A percentile compares a stretch with the other conserved stretches of the same genome.
phyloP scores from a whole-genome alignment of 345 rosid genomes.

The Durio zibethinus region DNA sequence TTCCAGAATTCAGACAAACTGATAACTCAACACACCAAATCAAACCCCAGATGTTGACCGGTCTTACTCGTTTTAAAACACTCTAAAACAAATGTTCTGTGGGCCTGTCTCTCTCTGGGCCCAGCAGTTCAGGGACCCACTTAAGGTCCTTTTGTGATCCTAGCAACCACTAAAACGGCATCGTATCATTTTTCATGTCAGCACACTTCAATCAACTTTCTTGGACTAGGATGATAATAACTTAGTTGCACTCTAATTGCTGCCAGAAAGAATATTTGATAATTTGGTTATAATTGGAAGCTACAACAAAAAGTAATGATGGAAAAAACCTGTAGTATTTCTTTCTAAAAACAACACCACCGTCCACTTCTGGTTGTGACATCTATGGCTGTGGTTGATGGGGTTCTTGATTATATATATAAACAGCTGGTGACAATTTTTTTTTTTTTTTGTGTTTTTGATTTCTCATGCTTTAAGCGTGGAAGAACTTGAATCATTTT shows the following conservation, averaged over 20 bases:
- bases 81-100: neutral
- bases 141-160: neutral
- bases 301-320: constrained; percentile 6
- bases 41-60: constrained; percentile 37
- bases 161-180: neutral
- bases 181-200: neutral
- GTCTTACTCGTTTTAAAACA: constrained; percentile 29
- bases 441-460: neutral
- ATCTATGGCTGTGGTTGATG: constrained; percentile 11
- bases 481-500: constrained; percentile 6
- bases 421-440: constrained; percentile 13
- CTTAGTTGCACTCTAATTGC: constrained; percentile 3
- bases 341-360: neutral
- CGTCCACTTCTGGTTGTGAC: constrained; percentile 1
- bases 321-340: neutral
- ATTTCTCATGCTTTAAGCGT: constrained; percentile 21
- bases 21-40: neutral
- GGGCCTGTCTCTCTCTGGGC: constrained; percentile 17
- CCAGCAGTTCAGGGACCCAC: neutral
- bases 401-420: neutral
- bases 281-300: neutral
- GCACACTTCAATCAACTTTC: neutral
- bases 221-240: neutral
- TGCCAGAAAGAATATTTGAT: neutral
- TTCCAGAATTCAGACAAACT: neutral